Base-by-base conservation (phyloP, 345 rosid species). In the Eucalyptus tenuipes region DNA sequence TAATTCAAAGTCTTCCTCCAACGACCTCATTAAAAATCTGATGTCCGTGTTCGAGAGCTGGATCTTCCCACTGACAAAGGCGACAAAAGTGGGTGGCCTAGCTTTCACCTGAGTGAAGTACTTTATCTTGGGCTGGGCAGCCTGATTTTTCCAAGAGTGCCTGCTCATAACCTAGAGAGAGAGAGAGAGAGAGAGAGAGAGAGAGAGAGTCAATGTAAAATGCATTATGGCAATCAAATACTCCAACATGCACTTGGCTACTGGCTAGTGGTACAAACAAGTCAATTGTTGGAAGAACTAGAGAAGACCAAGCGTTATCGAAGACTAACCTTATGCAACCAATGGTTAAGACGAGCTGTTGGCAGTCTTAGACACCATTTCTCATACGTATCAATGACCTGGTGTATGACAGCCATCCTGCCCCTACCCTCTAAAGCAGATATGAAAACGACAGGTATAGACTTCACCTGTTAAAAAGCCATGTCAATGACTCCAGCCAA, bases 31-130 rank as follows among this genome's bases (percentile, higher is more conserved):
- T 55, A 98, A 90, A 81, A 98, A 98, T 93, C 97, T 93, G 45
- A 98, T 87, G 87, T 98, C 97, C 8, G 97, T 93, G 48, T 96
- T 98, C 1, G 95, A 92, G 55, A 98, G 93, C 90, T 44, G 89
- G 2, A 92, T 93, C 92, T 93, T 97, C 90, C 98, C 98, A 10
- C 93, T 93, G 89, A 95, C 66, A 88, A 98, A 98, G 89, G 99
- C 97, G 2, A 98, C 96, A 89, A 98, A 98, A 87, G 99, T 98
- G 3, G 99, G 99, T 24, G 99, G 99, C 50, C 99, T 92, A 44
- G 99, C 99, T 95, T 98, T 98, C 92, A 98, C 99, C 88, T 98
- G 99, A 47, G 99, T 96, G 92, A 98, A 95, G 90, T 97, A 98
- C 92, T 98, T 98, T 86, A 98, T 94, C 95, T 95, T 98, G 40